A percentile compares a stretch with the other conserved stretches of the same genome.
Conservation (phyloP, 2,329 filamentous ascomycete genomes). For the Claviceps sp. region DNA sequence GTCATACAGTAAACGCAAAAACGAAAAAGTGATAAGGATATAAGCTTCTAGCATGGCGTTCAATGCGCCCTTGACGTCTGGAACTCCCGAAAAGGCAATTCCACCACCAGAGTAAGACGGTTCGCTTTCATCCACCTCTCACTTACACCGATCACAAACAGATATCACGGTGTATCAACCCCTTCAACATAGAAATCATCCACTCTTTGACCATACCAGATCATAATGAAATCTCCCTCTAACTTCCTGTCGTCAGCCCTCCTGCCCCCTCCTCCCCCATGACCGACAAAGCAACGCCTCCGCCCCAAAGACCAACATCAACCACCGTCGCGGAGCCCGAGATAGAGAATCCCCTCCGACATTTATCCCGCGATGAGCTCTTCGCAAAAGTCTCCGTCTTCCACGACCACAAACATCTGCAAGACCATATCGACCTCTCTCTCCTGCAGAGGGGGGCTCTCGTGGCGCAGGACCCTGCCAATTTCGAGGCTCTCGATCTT, state of each 20-base stretch:
- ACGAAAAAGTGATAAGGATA: neutral
- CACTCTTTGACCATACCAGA: too few relatives aligned
- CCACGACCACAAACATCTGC: conserved; percentile 32
- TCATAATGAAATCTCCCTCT: too few relatives aligned
- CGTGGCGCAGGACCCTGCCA: conserved; percentile 23
- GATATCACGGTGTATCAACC: too few relatives aligned
- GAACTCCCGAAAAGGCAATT: neutral
- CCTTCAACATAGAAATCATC: too few relatives aligned
- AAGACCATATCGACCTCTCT: conserved; percentile 27
- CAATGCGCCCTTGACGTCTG: too few relatives aligned
- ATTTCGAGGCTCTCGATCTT: conserved; percentile 15
- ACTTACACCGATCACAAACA: too few relatives aligned
- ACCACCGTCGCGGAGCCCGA: conserved; percentile 14
- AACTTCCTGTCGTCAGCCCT: neutral
- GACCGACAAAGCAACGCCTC: neutral
- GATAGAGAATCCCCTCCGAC: conserved; percentile 34
- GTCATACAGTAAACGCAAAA: neutral
- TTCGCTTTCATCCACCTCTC: neutral
- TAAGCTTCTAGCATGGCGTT: neutral
- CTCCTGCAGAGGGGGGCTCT: conserved; percentile 25
- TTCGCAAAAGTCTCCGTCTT: conserved; percentile 41
- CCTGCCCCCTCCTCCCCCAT: neutral
- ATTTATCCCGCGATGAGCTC: conserved; percentile 36
- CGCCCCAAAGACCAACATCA: neutral
- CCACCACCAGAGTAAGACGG: neutral